Base-by-base conservation (phyloP, 345 rosid species). In the Cardamine resedifolia region DNA sequence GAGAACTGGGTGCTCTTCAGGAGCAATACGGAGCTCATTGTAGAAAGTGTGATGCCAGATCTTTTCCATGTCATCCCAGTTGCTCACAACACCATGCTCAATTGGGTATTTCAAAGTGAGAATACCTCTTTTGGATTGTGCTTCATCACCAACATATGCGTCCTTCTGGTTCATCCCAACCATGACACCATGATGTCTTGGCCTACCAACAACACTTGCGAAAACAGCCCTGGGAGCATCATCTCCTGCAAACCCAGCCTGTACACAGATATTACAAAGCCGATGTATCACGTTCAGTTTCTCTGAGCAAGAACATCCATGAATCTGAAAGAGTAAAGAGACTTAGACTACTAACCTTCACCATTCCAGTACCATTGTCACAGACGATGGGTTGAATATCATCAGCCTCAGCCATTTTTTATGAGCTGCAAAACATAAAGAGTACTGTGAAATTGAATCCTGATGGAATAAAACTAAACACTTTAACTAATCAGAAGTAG, bases 11-110 rank as follows among this genome's bases (percentile, higher is more conserved):
- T 85, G 88, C 36, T 85, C 88, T 64, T 82, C 86, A 23, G 88
- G 88, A 64, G 84, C 86, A 31, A 85, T 84, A 16, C 88, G 86
- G 16, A 85, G 83, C 80, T 85, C 88, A 51, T 85, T 80, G 77
- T 85, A 83, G 80, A 85, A 83, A 63, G 86, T 85, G 80, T 85
- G 88, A 77, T 85, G 88, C 88, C 89, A 85, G 61, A 85, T 83
- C 78, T 83, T 85, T 47, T 83, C 87, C 89, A 85, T 81, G 65
- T 83, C 89, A 74, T 85, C 87, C 87, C 85, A 85, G 72, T 86
- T 86, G 85, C 90, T 86, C 39, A 84, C 90, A 59, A 86, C 84
- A 52, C 90, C 90, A 66, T 84, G 88, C 31, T 86, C 90, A 50
- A 84, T 83, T 0, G 90, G 88, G 44, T 84, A 86, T 44, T 86